Evolutionary conservation across 441 rosid genomes (phyloP).

Genomic region (Codiaeum variegatum): DNA sequence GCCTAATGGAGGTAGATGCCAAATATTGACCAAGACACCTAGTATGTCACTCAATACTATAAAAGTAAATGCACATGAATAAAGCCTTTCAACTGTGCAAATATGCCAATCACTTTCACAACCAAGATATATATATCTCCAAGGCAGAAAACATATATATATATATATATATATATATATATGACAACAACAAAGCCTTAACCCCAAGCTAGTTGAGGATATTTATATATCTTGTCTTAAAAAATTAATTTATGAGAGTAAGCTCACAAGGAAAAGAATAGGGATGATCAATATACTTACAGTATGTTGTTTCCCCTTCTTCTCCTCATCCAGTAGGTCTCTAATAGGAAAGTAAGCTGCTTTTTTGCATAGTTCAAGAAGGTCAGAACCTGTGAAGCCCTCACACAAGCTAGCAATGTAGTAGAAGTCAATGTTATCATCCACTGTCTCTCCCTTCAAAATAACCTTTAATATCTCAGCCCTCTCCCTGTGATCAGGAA

Average conservation of each 20-base stretch:
- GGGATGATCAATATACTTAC: constrained; percentile 39
- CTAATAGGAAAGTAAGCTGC: constrained; percentile 89
- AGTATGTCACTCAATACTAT: neutral
- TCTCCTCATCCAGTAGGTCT: constrained; percentile 78
- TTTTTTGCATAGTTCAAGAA: constrained; percentile 90
- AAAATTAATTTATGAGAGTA: neutral
- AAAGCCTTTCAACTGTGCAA: neutral
- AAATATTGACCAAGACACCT: neutral
- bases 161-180: too few species aligned
- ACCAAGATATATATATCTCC: neutral
- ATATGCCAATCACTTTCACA: neutral
- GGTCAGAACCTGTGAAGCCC: constrained; percentile 88
- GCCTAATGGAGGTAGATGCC: neutral
- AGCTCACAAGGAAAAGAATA: neutral
- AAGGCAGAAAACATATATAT: too few species aligned
- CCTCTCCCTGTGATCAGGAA: constrained; percentile 70
- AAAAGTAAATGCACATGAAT: neutral
- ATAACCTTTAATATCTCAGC: constrained; percentile 76
- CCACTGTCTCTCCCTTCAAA: constrained; percentile 70
- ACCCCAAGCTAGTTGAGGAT: too few species aligned
- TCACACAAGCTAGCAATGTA: constrained; percentile 62
- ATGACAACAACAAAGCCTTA: too few species aligned
- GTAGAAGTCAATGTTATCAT: constrained; percentile 60
- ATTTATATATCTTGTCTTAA: neutral
- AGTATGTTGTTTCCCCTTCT: constrained; percentile 48